Evolutionary conservation across 805 yeast genomes (phyloP), one percentile per base, ranked within the genome.

Genomic region (Candida corydali): DNA sequence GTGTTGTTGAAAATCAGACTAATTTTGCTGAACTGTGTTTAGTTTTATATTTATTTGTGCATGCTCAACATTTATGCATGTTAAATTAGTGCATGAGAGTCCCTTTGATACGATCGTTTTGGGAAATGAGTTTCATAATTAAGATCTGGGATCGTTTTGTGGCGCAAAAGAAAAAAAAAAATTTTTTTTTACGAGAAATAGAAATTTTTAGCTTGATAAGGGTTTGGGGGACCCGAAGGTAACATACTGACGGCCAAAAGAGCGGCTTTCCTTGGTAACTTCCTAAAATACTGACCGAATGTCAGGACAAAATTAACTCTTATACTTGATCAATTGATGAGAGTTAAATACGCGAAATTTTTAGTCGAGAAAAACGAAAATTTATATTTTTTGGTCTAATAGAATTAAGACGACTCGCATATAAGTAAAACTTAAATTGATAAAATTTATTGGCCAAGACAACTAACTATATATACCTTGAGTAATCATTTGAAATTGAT

Each of bases 401-500:
- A 8, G 5, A 15, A 10, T 16, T 28, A 28, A 28, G 31, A 28
- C 4, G 5, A 17, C n/a, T n/a, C n/a, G 24, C 32, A 29, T 23
- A 29, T 29, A 17, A 29, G 24, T 6, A 29, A 29, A 18, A 3
- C 15, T 26, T 26, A 12, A 12, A 6, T 26, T 26, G 24, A 15
- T 19, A 3, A 15, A 5, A 8, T 17, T 5, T 11, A 28, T 17
- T 28, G n/a, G 22, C 22, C 31, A 17, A 14, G 17, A 6, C 25
- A 56, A 24, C 9, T 55, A 82, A 52, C 76, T 79, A 58, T 87
- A 93, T 18, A 93, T 93, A 29, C 98, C 98, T 63, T 93, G 98
- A 0, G 98, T 89, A 33, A 88, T 63, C 58, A 93, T 66, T 61
- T 93, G 98, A 65, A 85, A 93, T 57, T 91, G 98, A 57, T 93